These are phyloP conservation scores for Ophiostoma piceae DNA, from an alignment of 2,329 filamentous ascomycete genomes.

Conservation along the genomic window DNA sequence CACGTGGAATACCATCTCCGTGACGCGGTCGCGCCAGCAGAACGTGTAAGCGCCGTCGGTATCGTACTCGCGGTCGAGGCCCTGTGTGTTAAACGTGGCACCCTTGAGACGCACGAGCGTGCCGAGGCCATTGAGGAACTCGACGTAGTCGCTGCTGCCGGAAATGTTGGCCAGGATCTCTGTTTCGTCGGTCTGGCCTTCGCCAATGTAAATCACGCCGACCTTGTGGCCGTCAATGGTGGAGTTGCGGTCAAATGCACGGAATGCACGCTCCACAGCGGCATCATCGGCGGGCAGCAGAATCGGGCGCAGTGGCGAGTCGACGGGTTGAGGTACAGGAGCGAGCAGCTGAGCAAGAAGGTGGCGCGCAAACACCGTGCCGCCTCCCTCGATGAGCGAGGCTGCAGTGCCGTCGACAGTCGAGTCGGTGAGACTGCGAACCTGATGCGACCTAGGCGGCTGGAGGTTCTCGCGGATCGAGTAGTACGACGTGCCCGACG, in stretches of 20 bases:
- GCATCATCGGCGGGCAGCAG: constrained; percentile 64
- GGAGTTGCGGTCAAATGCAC: constrained; percentile 77
- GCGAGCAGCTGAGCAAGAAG: constrained; percentile 65
- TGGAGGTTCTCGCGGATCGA: constrained; percentile 56
- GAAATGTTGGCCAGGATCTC: constrained; percentile 83
- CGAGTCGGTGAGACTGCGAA: constrained; percentile 3
- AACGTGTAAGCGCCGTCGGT: constrained; percentile 82
- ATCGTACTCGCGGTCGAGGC: constrained; percentile 71
- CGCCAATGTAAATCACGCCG: constrained; percentile 86
- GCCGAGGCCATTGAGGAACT: constrained; percentile 77
- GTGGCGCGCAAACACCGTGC: constrained; percentile 58
- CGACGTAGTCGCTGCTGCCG: constrained; percentile 81
- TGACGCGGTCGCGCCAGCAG: constrained; percentile 91
- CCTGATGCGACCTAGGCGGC: constrained; percentile 53
- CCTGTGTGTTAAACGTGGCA: constrained; percentile 87
- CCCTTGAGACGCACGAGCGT: constrained; percentile 74
- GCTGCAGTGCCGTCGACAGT: neutral
- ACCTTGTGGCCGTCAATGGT: constrained; percentile 94
- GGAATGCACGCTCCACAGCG: constrained; percentile 63
- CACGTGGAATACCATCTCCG: constrained; percentile 92
- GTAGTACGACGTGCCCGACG: constrained; percentile 60
- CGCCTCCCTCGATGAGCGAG: neutral
- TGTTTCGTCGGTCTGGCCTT: constrained; percentile 73
- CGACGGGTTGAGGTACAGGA: constrained; percentile 53
- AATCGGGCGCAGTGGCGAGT: constrained; percentile 61